Evolutionary conservation across 2,329 filamentous ascomycete genomes (phyloP), one percentile per base, ranked within the genome.

Genomic region (Claviceps arundinis): DNA sequence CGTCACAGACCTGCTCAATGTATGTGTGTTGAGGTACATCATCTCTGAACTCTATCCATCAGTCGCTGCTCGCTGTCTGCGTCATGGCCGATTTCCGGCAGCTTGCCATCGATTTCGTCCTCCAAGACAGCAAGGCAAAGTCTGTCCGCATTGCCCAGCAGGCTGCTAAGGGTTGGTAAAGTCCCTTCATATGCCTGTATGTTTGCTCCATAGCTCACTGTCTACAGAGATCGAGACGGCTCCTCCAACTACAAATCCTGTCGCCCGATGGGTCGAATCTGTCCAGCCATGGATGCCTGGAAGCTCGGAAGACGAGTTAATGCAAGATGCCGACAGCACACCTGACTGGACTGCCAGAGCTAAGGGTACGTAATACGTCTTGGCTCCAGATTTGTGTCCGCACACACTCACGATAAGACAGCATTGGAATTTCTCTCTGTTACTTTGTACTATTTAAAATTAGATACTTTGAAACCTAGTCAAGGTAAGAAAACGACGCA

Each of bases 341-440:
- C 70, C 71, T n/a, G 71, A 77, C 56, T 71, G 78, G 62, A 77
- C 79, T 34, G 66, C 73, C 2, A 70, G 77, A 47, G 73, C 77
- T 14, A 78, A 76, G 60, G 73, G 74, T 19, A 19, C 19, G 34
- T 7, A 24, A 24, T 11, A 24, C 13, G 9, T 22, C 4, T 14
- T 45, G 19, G 22, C 30, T 16, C 14, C 30, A 13, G 8, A 22
- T 34, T 22, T 19, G 19, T 8, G 16, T 42, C 1, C 3, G 7
- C 17, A 24, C 26, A 46, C 19, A 19, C 45, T 57, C 30, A 56
- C 43, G 7, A 37, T 24, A 14, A 2, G 22, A 14, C 42, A 77
- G 78, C 78, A 6, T 60, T 81, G 48, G 72, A 74, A n/a, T 82
- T 81, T 55, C 65, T 82, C 30, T 75, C 78, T 1, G 65, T 66